A percentile compares a stretch with the other conserved stretches of the same genome.
Conservation (phyloP, 176 grass and related monocot genomes). For the Ampelocalamus luodianensis region DNA sequence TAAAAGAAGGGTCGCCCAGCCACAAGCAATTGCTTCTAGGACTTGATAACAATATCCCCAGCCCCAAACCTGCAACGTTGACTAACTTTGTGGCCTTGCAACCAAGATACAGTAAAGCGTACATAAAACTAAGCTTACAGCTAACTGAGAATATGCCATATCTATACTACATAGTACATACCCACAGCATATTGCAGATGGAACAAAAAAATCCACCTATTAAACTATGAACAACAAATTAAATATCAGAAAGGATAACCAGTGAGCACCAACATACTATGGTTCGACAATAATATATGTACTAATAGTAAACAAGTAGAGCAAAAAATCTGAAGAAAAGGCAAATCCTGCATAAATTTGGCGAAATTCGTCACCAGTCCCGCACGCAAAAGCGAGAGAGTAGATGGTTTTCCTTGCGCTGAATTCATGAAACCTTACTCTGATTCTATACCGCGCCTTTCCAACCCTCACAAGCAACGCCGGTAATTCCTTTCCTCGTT, state of each 20-base stretch:
- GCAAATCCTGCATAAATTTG: background rate
- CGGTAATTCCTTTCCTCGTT: background rate
- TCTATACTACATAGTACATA: background rate
- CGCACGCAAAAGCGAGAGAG: background rate
- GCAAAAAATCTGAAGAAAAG: background rate
- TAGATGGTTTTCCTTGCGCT: background rate
- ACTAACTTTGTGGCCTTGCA: conserved; percentile 18
- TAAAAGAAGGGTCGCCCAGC: background rate
- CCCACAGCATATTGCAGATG: background rate
- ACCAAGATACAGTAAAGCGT: background rate
- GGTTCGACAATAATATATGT: background rate
- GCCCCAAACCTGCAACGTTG: conserved; percentile 13
- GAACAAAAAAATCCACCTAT: background rate
- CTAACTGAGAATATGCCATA: background rate
- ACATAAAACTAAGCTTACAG: background rate
- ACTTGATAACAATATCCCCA: background rate
- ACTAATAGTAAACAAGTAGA: background rate
- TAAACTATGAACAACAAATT: background rate
- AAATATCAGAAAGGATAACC: background rate
- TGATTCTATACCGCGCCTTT: background rate
- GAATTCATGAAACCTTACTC: background rate
- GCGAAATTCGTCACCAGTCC: background rate
- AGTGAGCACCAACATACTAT: background rate
- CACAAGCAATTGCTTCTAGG: conserved; percentile 16
- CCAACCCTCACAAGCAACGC: background rate